Evolutionary conservation across 2,329 filamentous ascomycete species (phyloP), one percentile per base, ranked within the genome.

Genomic region (Fusarium armeniacum): DNA sequence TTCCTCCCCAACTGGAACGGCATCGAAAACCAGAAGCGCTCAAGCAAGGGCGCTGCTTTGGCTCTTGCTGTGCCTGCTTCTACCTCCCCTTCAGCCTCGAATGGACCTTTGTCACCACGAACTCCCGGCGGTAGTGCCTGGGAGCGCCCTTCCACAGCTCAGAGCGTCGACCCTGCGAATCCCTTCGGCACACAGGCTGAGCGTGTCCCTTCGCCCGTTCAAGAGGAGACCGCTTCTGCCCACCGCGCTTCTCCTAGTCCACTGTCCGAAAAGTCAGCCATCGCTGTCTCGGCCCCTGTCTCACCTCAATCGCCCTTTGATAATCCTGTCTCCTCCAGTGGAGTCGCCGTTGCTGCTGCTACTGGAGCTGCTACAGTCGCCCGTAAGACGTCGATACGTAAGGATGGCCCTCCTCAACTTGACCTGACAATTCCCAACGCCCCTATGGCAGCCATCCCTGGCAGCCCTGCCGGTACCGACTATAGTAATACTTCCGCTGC

Each of bases 111-210:
- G 26, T 73, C 70, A 32, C 66, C 54, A 26, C 73, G 73, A 55
- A 69, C 78, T 18, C 77, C 76, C 32, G 77, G 79, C 60, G 76
- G 76, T 57, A 80, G 77, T 71, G 69, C 82, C 20, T 85, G 84
- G 82, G 85, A 87, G 60, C 83, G 85, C 35, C 83, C 85, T 15
- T 73, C 81, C 38, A 81, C 80, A 6, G 78, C 79, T 79, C 73
- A 80, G 65, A 80, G 83, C 78, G 81, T 82, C 53, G 84, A 90
- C 75, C 81, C 85, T 4, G 83, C 83, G 63, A 93, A 96, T 77
- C 93, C 93, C 22, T 96, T 96, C 78, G 89, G 87, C 51, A 85
- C 85, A 73, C 85, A 88, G 67, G 85, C 86, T 40, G 87, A 89
- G 78, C 83, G 79, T 55, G 75, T 83, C 38, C 75, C 80, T 44